Evolutionary conservation across 192 early-diverging fungal species (phyloP).

Genomic region (Linnemannia exigua): DNA sequence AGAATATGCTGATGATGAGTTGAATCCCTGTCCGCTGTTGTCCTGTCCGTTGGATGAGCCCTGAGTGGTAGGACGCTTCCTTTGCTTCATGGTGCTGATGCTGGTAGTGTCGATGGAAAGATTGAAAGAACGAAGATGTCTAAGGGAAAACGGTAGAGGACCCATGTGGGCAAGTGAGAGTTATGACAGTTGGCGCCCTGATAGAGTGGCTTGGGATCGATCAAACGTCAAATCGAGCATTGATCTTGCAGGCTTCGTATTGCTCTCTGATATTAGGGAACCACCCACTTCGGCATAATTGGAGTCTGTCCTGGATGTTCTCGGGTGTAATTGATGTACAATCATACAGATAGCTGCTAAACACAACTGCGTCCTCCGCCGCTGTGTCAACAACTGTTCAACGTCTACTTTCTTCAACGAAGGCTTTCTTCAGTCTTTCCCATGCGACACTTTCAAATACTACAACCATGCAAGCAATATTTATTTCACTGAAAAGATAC

Average conservation of each 20-base stretch:
- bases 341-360: not conserved
- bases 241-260: not conserved
- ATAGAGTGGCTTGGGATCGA: no score
- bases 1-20: conserved; percentile 5
- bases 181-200: no score
- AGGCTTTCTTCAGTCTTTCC: no score
- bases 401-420: not conserved
- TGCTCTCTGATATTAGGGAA: not conserved
- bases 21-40: not conserved
- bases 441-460: no score
- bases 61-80: conserved; percentile 1
- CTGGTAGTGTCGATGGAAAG: no score
- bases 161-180: no score
- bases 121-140: no score
- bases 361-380: not conserved
- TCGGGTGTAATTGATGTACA: not conserved
- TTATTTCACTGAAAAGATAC: no score
- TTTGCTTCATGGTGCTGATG: conserved; percentile 14
- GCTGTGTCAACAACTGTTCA: not conserved
- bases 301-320: not conserved
- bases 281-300: not conserved
- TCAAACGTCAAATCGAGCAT: no score
- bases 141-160: no score
- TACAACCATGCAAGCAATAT: no score
- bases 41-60: conserved; percentile 8